These are phyloP conservation scores for Boletus smithii DNA, from an alignment of 1,284 basidiomycete species.

Conservation along the genomic window DNA sequence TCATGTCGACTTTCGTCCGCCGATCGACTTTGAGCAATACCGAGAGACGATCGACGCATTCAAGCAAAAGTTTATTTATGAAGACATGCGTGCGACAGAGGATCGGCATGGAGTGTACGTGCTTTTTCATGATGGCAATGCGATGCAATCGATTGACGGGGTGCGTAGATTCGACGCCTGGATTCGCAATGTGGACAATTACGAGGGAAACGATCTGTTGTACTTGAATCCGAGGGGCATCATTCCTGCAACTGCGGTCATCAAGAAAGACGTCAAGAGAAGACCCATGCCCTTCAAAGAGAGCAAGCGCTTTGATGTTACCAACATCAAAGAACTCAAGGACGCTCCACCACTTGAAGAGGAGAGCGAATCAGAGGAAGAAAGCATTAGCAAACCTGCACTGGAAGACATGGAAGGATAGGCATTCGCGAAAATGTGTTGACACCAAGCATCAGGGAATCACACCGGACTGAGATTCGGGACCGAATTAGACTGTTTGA, in stretches of 20 bases:
- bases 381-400: constrained; percentile 48
- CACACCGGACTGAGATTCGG: too few relatives aligned
- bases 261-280: constrained; percentile 53
- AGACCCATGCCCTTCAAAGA: constrained; percentile 65
- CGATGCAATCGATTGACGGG: constrained; percentile 1
- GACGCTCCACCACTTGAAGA: constrained; percentile 42
- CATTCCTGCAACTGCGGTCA: constrained; percentile 64
- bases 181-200: constrained; percentile 66
- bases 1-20: constrained; percentile 56
- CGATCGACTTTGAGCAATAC: constrained; percentile 71
- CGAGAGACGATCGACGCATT: constrained; percentile 69
- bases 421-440: too few relatives aligned
- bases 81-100: constrained; percentile 81
- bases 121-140: background rate
- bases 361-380: constrained; percentile 58
- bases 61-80: constrained; percentile 82
- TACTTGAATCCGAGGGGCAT: constrained; percentile 70
- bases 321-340: constrained; percentile 46
- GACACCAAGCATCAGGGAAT: too few relatives aligned
- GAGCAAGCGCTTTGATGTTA: constrained; percentile 60
- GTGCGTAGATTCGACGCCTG: constrained; percentile 67
- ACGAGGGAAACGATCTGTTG: constrained; percentile 64
- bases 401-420: constrained; percentile 67
- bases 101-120: constrained; percentile 75
- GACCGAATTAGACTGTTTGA: constrained; percentile 13